Evolutionary conservation across 306 rosid genomes (phyloP).

Genomic region (Citrullus amarus): DNA sequence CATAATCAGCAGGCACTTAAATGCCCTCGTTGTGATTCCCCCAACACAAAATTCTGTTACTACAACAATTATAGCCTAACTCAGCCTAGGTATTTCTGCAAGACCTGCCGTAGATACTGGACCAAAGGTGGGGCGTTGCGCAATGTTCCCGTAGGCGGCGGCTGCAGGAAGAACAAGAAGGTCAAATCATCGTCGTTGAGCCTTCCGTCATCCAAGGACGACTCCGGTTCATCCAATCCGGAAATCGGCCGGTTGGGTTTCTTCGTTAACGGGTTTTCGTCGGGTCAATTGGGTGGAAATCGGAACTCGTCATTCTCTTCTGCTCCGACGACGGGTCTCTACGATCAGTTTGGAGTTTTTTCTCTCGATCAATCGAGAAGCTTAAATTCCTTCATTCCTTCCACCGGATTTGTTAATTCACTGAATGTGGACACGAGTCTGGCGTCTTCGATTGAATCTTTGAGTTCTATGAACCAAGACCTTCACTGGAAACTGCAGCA

Average conservation of each 20-base stretch:
- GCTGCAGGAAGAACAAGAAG: conserved; percentile 85
- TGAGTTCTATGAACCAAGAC: conserved; percentile 93
- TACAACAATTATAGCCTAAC: conserved; percentile 96
- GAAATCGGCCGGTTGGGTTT: conserved; percentile 56
- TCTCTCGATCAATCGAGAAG: conserved; percentile 18
- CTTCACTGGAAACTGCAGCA: conserved; percentile 96
- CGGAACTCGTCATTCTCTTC: background rate
- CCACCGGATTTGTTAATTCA: conserved; percentile 6
- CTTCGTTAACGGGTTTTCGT: conserved; percentile 40
- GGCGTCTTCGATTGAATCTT: conserved; percentile 77
- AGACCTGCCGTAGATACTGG: conserved; percentile 94
- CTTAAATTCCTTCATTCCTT: background rate
- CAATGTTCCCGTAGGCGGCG: conserved; percentile 91
- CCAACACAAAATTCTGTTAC: conserved; percentile 96
- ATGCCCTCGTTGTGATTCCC: conserved; percentile 90
- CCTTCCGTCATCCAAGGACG: conserved; percentile 22
- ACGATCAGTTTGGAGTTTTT: conserved; percentile 25
- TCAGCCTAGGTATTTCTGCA: conserved; percentile 93
- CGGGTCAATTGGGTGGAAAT: conserved; percentile 32
- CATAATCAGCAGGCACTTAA: conserved; percentile 13
- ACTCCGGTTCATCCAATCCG: conserved; percentile 26
- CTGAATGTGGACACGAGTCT: conserved; percentile 35
- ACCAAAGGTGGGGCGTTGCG: conserved; percentile 92
- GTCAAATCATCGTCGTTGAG: conserved; percentile 36
- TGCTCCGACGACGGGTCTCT: conserved; percentile 9